Base-by-base conservation (phyloP, 371 early-diverging fungal species). In the Mucor racemosus region DNA sequence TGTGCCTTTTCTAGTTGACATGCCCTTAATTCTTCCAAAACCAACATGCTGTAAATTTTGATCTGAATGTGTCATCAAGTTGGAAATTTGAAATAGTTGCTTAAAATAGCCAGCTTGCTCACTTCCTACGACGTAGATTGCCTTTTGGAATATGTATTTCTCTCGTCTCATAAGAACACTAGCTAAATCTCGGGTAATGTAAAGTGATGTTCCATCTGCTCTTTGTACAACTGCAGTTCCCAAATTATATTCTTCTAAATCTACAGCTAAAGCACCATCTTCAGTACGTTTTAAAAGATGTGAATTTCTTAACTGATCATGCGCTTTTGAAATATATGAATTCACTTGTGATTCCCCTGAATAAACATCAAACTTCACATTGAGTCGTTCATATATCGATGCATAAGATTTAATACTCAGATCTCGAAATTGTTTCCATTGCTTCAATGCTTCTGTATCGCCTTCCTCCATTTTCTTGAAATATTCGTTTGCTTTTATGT, bases 1-100 rank as follows among this genome's bases (percentile, higher is more conserved):
- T 0, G 88, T 94, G 15, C 99, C 99, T 67, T 90, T 92, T 57
- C 99, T 88, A 8, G 99, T 99, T 33, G 93, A 94, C 98, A 99
- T 98, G 67, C 96, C 94, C 39, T 91, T 88, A 39, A 99, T 94
- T 71, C 95, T 84, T 15, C 99, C 99, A 77, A 95, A 99, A 33
- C 85, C 85, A 62, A 98, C 86, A 81, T 99, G 99, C 42, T 72
- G 4, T 48, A 76, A 11, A 92, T 76, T 36, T 10, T 50, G 21
- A 15, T 19, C 3, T 26, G 53, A 4, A 17, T 33, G 26, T 9
- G 13, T 6, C 46, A 72, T 72, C 58, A 91, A 78, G 60, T 93
- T 89, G 26, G 94, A 73, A 42, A 94, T 92, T 74, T 90, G 90
- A 80, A 98, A 98, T 7, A 99, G 86, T 73, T 99, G 96, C 75